These are phyloP conservation scores for Auriscalpium orientale DNA, from an alignment of 768 basidiomycete genomes.

Conservation along the genomic window DNA sequence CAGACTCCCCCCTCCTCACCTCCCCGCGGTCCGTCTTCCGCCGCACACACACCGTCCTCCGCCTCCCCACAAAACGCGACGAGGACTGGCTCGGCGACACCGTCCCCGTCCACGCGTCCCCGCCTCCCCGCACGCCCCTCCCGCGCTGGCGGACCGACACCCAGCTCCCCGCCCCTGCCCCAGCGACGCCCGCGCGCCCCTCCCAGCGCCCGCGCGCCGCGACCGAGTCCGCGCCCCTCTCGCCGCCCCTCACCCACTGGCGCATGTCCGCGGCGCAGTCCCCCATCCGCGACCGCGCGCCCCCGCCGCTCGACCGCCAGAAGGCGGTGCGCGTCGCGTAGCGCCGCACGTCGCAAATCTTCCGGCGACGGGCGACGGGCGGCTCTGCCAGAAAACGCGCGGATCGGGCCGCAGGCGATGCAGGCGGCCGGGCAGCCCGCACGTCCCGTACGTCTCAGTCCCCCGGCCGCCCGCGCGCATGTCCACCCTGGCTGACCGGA, in stretches of 20 bases:
- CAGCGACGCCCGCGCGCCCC: background rate
- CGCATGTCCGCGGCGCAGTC: background rate
- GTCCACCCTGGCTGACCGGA: too few species aligned
- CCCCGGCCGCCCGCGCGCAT: too few species aligned
- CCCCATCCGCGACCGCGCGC: background rate
- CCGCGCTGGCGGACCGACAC: background rate
- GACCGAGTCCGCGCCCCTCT: background rate
- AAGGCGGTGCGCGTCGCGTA: background rate
- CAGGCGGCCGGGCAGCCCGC: too few species aligned
- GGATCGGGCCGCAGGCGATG: too few species aligned
- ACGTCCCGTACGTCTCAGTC: too few species aligned
- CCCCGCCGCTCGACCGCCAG: background rate
- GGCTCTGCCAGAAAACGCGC: background rate
- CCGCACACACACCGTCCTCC: slow-evolving; percentile 26
- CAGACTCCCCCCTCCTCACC: slow-evolving; percentile 46
- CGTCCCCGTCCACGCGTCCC: slow-evolving; percentile 30
- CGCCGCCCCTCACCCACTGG: slow-evolving; percentile 1
- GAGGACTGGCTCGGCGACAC: slow-evolving; percentile 62
- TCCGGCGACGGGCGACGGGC: background rate
- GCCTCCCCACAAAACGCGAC: slow-evolving; percentile 40
- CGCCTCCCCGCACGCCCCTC: background rate
- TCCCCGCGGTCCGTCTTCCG: slow-evolving; percentile 44
- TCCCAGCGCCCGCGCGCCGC: background rate
- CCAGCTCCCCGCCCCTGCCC: background rate
- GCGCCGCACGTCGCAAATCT: background rate